These are phyloP conservation scores for Triticum aestivum DNA, from an alignment of 176 grass and related monocot species.

Conservation along the genomic window DNA sequence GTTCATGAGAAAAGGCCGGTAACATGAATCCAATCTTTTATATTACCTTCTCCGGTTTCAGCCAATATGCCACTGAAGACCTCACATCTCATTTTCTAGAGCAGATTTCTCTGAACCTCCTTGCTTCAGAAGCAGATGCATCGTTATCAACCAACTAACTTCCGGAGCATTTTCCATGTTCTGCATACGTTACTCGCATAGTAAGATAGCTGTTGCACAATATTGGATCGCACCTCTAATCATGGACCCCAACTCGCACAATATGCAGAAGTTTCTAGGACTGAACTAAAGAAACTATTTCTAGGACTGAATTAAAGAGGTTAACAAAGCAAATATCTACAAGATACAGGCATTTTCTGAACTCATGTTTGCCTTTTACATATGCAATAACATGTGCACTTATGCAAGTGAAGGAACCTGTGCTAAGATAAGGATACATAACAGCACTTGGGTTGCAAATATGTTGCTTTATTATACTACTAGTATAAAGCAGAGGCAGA, in stretches of 20 bases:
- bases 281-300: too few species aligned
- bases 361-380: not conserved
- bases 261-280: conserved; percentile 73
- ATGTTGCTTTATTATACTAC: too few species aligned
- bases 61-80: too few species aligned
- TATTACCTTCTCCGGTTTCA: too few species aligned
- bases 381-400: not conserved
- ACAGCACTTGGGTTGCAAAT: too few species aligned
- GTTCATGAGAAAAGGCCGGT: too few species aligned
- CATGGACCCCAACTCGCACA: conserved; percentile 50
- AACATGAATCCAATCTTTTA: too few species aligned
- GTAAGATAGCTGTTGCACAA: conserved; percentile 32
- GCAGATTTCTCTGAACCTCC: fast-evolving
- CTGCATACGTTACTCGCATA: too few species aligned
- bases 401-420: not conserved
- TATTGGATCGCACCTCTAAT: not conserved
- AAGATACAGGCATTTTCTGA: not conserved
- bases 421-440: too few species aligned
- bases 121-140: conserved; percentile 4
- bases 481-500: not conserved
- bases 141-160: not conserved
- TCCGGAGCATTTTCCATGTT: conserved; percentile 38
- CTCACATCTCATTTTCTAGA: too few species aligned
- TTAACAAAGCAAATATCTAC: not conserved
- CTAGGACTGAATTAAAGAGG: conserved; percentile 26